Conservation (phyloP, 306 rosid species). For the barrel medic (Medicago truncatula) region DNA sequence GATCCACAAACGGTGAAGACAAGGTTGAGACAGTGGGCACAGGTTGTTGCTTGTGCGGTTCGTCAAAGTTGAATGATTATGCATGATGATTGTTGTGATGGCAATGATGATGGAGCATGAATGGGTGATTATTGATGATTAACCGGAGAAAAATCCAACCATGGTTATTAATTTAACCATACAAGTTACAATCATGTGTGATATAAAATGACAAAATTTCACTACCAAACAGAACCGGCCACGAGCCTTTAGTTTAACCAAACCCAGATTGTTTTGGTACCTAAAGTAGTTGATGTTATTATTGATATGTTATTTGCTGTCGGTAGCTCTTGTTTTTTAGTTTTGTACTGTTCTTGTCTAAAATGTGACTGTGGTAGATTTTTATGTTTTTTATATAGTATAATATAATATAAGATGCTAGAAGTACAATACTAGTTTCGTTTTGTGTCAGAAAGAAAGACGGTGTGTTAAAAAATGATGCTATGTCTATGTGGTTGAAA, state of each 20-base stretch:
- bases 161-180: constrained; percentile 53
- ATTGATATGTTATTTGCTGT: constrained; percentile 23
- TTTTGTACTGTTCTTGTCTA: constrained; percentile 35
- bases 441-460: constrained; percentile 1
- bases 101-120: constrained; percentile 16
- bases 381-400: background rate
- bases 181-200: constrained; percentile 12
- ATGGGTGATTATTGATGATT: constrained; percentile 25
- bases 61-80: constrained; percentile 54
- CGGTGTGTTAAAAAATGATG: background rate
- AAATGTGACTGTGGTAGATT: constrained; percentile 38
- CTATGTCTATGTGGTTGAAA: background rate
- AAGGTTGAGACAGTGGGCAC: constrained; percentile 93
- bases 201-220: constrained; percentile 43
- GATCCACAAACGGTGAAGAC: constrained; percentile 83
- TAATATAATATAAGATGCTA: background rate
- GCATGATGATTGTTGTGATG: constrained; percentile 18
- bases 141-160: constrained; percentile 35
- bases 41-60: constrained; percentile 96
- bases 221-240: constrained; percentile 45
- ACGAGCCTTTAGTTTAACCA: constrained; percentile 31
- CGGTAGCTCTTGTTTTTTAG: constrained; percentile 37
- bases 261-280: constrained; percentile 31
- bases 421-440: background rate
- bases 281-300: constrained; percentile 34